phyloP scores from a whole-genome alignment of 2,329 filamentous ascomycete species.

The Diaporthe helianthi region DNA sequence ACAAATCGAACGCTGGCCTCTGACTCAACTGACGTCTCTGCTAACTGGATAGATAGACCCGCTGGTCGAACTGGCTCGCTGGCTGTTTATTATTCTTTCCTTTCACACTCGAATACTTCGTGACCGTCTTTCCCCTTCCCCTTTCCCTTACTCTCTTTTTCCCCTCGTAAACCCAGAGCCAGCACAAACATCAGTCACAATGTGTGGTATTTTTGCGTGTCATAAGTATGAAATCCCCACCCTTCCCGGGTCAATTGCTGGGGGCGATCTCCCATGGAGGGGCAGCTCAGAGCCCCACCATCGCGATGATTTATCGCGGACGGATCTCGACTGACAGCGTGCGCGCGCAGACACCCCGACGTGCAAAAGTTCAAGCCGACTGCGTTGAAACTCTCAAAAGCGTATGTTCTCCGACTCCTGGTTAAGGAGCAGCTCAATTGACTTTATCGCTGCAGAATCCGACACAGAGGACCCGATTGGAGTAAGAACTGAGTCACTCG shows the following conservation, averaged over 20 bases:
- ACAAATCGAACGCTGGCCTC: conserved; percentile 34
- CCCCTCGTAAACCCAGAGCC: neutral
- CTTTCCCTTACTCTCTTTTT: neutral
- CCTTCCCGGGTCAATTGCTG: conserved; percentile 37
- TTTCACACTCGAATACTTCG: neutral
- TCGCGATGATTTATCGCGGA: conserved; percentile 31
- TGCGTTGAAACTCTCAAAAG: conserved; percentile 90
- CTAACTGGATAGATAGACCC: conserved; percentile 24
- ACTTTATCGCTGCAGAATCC: conserved; percentile 68
- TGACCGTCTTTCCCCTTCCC: neutral
- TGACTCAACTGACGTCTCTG: conserved; percentile 25
- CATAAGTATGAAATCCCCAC: conserved; percentile 69
- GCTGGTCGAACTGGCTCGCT: neutral
- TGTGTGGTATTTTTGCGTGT: conserved; percentile 98
- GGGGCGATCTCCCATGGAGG: conserved; percentile 43
- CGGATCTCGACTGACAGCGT: conserved; percentile 34
- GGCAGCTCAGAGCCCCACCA: conserved; percentile 43
- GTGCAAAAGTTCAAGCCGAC: conserved; percentile 96
- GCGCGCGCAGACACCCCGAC: conserved; percentile 76
- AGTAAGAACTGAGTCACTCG: conserved; percentile 67
- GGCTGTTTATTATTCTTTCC: conserved; percentile 14
- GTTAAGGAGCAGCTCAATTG: conserved; percentile 43
- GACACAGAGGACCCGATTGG: conserved; percentile 98
- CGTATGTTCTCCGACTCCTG: conserved; percentile 64
- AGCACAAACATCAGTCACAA: conserved; percentile 47